Evolutionary conservation across 164 flowering plant genomes (phyloP).

Genomic region (Hamamelis virginiana): DNA sequence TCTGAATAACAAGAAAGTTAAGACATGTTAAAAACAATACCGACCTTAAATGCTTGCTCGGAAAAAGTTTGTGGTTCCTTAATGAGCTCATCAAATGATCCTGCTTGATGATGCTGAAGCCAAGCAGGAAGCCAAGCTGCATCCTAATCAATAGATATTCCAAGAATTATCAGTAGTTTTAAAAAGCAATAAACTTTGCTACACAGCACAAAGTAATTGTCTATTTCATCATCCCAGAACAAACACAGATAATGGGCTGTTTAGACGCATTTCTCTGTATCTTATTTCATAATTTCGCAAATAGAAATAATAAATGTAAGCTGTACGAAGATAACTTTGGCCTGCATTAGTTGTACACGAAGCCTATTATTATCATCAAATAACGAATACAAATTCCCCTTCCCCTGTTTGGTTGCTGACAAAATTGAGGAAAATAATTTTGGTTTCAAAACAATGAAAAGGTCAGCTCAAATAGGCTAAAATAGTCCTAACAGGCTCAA

Average conservation of each 20-base stretch:
- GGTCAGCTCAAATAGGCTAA: neutral
- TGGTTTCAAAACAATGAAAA: too few species aligned
- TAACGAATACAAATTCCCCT: neutral
- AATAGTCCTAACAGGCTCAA: neutral
- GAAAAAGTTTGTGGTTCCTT: slow-evolving; percentile 16
- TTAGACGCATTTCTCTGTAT: neutral
- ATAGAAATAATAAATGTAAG: too few species aligned
- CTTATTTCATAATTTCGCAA: neutral
- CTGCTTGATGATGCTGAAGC: slow-evolving; percentile 52
- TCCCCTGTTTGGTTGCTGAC: too few species aligned
- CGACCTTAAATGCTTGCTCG: slow-evolving; percentile 25
- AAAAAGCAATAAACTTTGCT: neutral
- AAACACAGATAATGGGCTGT: neutral
- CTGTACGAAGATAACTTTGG: neutral
- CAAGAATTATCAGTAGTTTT: neutral
- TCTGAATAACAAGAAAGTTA: neutral
- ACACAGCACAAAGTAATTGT: neutral
- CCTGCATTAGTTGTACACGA: neutral
- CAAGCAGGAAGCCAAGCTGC: slow-evolving; percentile 72
- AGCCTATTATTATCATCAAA: neutral
- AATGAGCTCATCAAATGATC: slow-evolving; percentile 13
- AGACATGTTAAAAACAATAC: neutral
- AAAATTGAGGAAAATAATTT: too few species aligned
- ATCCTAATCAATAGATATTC: slow-evolving; percentile 35
- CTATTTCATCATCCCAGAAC: neutral